These are phyloP conservation scores for Pichia inconspicua DNA, from an alignment of 1,139 yeast genomes.

Conservation along the genomic window DNA sequence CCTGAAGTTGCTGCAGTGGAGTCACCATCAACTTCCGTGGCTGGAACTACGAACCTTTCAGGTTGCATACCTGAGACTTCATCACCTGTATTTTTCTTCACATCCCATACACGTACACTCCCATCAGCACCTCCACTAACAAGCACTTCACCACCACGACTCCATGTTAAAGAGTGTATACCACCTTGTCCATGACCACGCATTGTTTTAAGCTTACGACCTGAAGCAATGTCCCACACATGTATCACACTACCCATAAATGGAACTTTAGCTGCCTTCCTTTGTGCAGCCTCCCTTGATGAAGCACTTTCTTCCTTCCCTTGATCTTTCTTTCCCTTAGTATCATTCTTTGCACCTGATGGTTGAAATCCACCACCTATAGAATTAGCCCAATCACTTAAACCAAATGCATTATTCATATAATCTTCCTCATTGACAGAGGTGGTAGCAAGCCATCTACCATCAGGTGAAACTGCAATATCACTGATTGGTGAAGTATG, in stretches of 20 bases:
- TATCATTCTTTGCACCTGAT: constrained; percentile 2
- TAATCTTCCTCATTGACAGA: constrained; percentile 66
- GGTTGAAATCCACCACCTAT: constrained; percentile 14
- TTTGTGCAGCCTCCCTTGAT: neutral
- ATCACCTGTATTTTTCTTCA: constrained; percentile 74
- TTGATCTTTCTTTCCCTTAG: neutral
- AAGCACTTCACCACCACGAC: constrained; percentile 79
- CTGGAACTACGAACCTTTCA: constrained; percentile 45
- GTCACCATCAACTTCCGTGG: too few relatives aligned
- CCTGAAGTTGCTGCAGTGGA: neutral
- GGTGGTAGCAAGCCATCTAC: constrained; percentile 92
- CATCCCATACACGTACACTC: constrained; percentile 94
- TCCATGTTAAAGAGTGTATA: constrained; percentile 77
- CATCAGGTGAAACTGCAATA: constrained; percentile 90
- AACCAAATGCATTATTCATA: constrained; percentile 27
- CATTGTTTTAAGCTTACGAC: constrained; percentile 73
- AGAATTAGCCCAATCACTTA: constrained; percentile 9
- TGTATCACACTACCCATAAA: constrained; percentile 39
- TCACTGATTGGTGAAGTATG: constrained; percentile 85
- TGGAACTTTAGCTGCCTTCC: neutral
- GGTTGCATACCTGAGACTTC: constrained; percentile 46
- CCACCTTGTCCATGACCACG: constrained; percentile 89
- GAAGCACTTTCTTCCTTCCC: neutral
- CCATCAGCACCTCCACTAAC: constrained; percentile 93
- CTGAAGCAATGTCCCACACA: constrained; percentile 93